Percentiles rank a stretch among this genome's conserved stretches.
Evolutionary conservation across 2,329 filamentous ascomycete genomes (phyloP).

Genomic region (Trichoderma pleuroti): DNA sequence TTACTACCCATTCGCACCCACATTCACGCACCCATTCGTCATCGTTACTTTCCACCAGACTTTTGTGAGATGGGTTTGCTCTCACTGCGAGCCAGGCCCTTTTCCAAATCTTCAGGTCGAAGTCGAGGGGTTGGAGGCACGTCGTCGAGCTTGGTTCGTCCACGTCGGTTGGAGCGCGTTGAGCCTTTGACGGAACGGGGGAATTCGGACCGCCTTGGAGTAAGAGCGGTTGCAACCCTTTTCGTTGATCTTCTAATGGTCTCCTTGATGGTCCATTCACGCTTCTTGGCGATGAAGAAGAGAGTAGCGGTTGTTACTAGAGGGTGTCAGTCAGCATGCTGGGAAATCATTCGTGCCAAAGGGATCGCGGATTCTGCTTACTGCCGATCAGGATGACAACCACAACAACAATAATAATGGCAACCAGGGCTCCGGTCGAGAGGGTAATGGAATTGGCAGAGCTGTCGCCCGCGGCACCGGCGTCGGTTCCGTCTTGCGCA

Average conservation of each 20-base stretch:
- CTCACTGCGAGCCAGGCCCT: slow-evolving; percentile 44
- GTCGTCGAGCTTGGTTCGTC: slow-evolving; percentile 50
- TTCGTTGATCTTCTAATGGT: slow-evolving; percentile 66
- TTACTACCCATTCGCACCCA: neutral
- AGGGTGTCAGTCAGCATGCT: slow-evolving; percentile 21
- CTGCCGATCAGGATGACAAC: slow-evolving; percentile 65
- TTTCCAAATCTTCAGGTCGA: slow-evolving; percentile 56
- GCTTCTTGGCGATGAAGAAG: slow-evolving; percentile 79
- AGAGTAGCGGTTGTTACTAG: slow-evolving; percentile 62
- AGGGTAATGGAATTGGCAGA: slow-evolving; percentile 56
- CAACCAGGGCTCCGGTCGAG: slow-evolving; percentile 66
- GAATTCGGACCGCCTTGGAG: slow-evolving; percentile 59
- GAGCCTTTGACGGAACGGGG: slow-evolving; percentile 53
- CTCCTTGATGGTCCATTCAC: slow-evolving; percentile 75
- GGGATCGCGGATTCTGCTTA: slow-evolving; percentile 39
- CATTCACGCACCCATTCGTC: neutral
- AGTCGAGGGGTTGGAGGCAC: slow-evolving; percentile 58
- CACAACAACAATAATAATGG: slow-evolving; percentile 70
- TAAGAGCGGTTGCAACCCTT: slow-evolving; percentile 58
- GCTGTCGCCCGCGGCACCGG: slow-evolving; percentile 63
- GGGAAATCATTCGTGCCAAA: neutral
- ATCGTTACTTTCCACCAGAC: neutral
- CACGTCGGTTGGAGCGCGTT: slow-evolving; percentile 29
- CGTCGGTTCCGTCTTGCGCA: slow-evolving; percentile 46
- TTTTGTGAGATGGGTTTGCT: slow-evolving; percentile 34